phyloP scores from a whole-genome alignment of 2,329 filamentous ascomycete species.

The Tolypocladium nubicola region DNA sequence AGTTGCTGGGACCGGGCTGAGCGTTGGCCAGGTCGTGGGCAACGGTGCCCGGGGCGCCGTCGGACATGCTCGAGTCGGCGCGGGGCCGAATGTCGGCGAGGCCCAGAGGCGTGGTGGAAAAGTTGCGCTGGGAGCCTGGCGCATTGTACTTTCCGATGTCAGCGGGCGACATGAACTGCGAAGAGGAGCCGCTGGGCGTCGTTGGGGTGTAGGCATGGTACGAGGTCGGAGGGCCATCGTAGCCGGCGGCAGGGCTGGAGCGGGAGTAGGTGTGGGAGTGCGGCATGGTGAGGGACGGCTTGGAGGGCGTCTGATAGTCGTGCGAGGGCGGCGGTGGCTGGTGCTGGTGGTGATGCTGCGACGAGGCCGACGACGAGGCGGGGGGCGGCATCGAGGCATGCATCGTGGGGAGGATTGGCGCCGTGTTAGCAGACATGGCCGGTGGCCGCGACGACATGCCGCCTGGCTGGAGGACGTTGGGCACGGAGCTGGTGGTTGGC shows the following conservation, averaged over 20 bases:
- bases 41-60: constrained; percentile 52
- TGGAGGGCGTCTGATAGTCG: constrained; percentile 52
- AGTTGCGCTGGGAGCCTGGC: constrained; percentile 47
- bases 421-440: constrained; percentile 30
- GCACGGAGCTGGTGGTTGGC: constrained; percentile 33
- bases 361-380: constrained; percentile 9
- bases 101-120: constrained; percentile 80
- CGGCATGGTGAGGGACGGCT: constrained; percentile 53
- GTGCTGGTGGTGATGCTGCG: constrained; percentile 5
- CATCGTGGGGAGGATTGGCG: constrained; percentile 36
- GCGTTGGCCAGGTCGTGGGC: constrained; percentile 57
- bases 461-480: constrained; percentile 49
- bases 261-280: constrained; percentile 74
- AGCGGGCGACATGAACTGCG: constrained; percentile 54
- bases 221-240: constrained; percentile 40
- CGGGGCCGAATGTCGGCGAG: constrained; percentile 85
- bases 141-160: constrained; percentile 43
- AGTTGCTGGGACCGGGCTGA: constrained; percentile 73
- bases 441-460: constrained; percentile 26
- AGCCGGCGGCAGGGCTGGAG: constrained; percentile 63
- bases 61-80: constrained; percentile 70
- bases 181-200: constrained; percentile 50
- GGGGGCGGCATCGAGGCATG: constrained; percentile 28
- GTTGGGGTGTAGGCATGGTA: constrained; percentile 50
- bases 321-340: constrained; percentile 30